A percentile compares a stretch with the other conserved stretches of the same genome.
Conservation (phyloP, 2,329 filamentous ascomycete species). For the Colletotrichum sp. region DNA sequence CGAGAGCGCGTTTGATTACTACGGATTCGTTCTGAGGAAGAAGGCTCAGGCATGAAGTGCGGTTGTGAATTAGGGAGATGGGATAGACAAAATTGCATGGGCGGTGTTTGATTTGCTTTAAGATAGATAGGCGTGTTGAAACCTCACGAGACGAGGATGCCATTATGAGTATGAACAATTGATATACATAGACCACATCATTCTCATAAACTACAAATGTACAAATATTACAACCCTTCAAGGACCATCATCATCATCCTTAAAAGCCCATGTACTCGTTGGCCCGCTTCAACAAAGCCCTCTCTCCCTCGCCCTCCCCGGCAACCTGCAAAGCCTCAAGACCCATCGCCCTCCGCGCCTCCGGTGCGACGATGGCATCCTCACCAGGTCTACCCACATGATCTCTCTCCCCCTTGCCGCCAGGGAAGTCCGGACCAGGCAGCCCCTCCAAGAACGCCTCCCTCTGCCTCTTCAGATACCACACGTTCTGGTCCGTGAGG, state of each 20-base stretch:
- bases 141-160: fast-evolving
- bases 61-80: not conserved
- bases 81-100: not conserved
- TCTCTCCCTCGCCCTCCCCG: constrained; percentile 35
- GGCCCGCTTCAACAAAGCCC: constrained; percentile 40
- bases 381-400: constrained; percentile 55
- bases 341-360: constrained; percentile 50
- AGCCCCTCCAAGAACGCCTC: constrained; percentile 72
- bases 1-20: constrained; percentile 53
- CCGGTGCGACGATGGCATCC: constrained; percentile 31
- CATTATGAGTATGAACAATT: fast-evolving
- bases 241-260: fast-evolving
- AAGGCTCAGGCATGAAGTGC: not conserved
- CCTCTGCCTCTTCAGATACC: constrained; percentile 74
- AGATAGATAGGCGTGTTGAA: not conserved
- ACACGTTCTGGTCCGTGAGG: constrained; percentile 74
- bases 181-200: fast-evolving
- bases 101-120: not conserved
- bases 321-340: constrained; percentile 40
- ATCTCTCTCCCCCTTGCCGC: constrained; percentile 69
- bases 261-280: constrained; percentile 51
- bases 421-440: constrained; percentile 74
- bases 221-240: not conserved
- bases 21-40: constrained; percentile 47
- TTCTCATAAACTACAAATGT: not conserved